Base-by-base conservation (phyloP, 73 alveolate species). In the Stentor coeruleus region DNA sequence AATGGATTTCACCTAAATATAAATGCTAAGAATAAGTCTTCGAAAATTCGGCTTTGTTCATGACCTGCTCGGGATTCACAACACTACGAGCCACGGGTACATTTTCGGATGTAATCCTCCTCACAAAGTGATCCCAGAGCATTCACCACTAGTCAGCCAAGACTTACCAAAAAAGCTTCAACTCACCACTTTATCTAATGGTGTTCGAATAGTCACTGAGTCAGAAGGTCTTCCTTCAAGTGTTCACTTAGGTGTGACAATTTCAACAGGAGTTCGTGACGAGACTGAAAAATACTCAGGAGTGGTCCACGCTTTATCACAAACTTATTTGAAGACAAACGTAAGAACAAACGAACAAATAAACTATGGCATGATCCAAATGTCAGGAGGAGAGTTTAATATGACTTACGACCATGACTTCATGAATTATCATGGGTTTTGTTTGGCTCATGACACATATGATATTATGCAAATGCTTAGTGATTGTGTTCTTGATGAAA, bases 241-340 rank as follows among this genome's bases (percentile, higher is more conserved):
- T 58, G 94, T 91, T 59, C 93, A 88, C 76, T 81, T 93, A 86
- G 96, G 98, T 39, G 85, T 93, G 59, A 85, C 92, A 59, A 74
- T 93, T 80, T 88, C 91, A 59, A 94, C 91, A 42, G 98, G 98
- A 39, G 81, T 94, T 26, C 89, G 98, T 81, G 98, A 93, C 72
- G 98, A 93, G 82, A 91, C 95, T 39, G 41, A 39, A 3, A 90
- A 89, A 58, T 90, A 94, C 81, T 93, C 98, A 35, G 96, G 97
- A 35, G 86, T 93, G 4, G 75, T 84, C 55, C 90, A 82, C 41
- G 90, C 97, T 35, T 74, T 93, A 38, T 86, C 89, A 81, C 90
- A 91, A 72, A 85, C 92, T 35, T 91, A 83, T 85, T 81, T 88
- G 40, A 93, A 93, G 86, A 93, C 98, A 11, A 76, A 81, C 57